phyloP scores from a whole-genome alignment of 805 yeast species.

The Tanozyma kutaoensis region DNA sequence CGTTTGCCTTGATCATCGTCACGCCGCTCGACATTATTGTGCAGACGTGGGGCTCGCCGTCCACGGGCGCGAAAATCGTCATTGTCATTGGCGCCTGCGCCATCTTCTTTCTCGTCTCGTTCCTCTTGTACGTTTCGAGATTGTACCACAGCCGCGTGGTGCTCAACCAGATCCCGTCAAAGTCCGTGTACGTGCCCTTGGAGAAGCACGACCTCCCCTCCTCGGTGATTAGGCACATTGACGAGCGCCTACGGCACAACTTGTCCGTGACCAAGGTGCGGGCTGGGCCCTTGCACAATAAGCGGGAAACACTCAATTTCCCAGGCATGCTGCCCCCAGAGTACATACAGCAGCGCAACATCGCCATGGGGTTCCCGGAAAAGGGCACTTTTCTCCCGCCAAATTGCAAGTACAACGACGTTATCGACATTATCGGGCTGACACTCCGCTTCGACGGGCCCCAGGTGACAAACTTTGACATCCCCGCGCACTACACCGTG shows the following conservation, averaged over 20 bases:
- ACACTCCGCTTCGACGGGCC: conserved; percentile 37
- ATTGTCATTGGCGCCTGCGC: conserved; percentile 67
- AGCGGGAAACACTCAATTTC: conserved; percentile 14
- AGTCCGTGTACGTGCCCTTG: conserved; percentile 55
- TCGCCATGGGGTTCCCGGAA: conserved; percentile 8
- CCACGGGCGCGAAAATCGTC: conserved; percentile 66
- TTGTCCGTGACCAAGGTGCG: conserved; percentile 12
- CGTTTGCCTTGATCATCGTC: conserved; percentile 49
- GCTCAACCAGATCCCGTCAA: conserved; percentile 58
- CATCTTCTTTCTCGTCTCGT: conserved; percentile 35
- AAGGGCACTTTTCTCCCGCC: conserved; percentile 12
- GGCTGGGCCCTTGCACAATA: conserved; percentile 24
- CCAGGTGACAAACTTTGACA: conserved; percentile 17
- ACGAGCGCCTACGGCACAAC: conserved; percentile 13
- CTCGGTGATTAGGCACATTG: conserved; percentile 12
- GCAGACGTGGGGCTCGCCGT: conserved; percentile 36
- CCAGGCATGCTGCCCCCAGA: conserved; percentile 29
- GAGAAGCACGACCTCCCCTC: conserved; percentile 33
- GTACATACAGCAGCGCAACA: conserved; percentile 21
- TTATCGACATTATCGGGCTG: conserved; percentile 46
- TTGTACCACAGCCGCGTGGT: conserved; percentile 42
- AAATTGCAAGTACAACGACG: conserved; percentile 34
- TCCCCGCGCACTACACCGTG: conserved; percentile 28
- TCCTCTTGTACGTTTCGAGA: conserved; percentile 44
- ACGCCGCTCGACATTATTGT: conserved; percentile 72